Conservation (phyloP, 352 stramenopile genomes). For the Globisporangium solare region DNA sequence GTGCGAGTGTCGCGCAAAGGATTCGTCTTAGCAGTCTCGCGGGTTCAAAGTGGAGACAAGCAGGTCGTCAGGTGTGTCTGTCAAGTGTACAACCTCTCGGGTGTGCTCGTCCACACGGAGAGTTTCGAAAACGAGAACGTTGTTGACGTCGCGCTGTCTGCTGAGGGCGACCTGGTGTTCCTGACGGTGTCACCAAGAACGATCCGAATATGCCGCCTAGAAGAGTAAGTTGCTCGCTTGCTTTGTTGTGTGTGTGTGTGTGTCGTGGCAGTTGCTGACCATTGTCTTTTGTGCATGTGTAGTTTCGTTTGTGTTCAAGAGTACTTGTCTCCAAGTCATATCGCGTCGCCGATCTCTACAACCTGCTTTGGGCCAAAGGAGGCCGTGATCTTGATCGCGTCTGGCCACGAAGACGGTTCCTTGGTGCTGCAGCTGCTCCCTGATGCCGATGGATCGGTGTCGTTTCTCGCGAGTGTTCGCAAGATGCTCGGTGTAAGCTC, state of each 20-base stretch:
- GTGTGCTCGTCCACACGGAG: constrained; percentile 44
- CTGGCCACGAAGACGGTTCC: constrained; percentile 65
- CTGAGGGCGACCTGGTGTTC: constrained; percentile 71
- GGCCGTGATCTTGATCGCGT: constrained; percentile 68
- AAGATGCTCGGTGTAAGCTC: constrained; percentile 73
- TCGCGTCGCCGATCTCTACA: constrained; percentile 46
- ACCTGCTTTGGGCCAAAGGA: constrained; percentile 68
- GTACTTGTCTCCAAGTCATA: constrained; percentile 30
- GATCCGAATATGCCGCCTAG: constrained; percentile 66
- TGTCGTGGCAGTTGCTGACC: constrained; percentile 2
- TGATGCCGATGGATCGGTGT: constrained; percentile 74
- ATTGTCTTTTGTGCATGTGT: constrained; percentile 10
- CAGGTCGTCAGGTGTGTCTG: constrained; percentile 30
- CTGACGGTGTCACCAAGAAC: constrained; percentile 41
- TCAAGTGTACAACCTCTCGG: constrained; percentile 67
- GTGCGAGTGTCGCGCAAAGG: constrained; percentile 51
- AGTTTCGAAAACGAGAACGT: constrained; percentile 44
- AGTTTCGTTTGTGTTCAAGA: constrained; percentile 77
- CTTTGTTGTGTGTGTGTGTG: neutral
- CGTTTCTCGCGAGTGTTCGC: constrained; percentile 65
- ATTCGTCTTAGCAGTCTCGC: constrained; percentile 50
- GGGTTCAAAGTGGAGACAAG: constrained; percentile 3
- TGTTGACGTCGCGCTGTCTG: constrained; percentile 45
- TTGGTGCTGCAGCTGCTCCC: constrained; percentile 76
- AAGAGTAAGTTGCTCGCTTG: constrained; percentile 58